Evolutionary conservation across 371 early-diverging fungal genomes (phyloP).

Genomic region (Chytridium lagenaria): DNA sequence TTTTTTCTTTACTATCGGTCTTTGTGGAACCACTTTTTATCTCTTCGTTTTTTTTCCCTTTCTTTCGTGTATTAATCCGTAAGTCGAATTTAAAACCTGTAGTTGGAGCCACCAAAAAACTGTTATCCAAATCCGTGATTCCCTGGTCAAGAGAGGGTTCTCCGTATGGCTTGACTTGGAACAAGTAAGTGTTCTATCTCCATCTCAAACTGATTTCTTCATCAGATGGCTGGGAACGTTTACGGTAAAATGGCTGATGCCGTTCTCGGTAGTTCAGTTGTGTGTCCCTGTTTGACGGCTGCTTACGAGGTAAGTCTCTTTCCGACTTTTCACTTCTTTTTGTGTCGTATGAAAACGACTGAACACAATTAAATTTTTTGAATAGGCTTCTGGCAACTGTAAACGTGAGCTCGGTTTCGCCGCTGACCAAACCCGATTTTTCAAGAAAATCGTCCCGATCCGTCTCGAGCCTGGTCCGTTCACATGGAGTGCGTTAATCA

Average conservation of each 20-base stretch:
- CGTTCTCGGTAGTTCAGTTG: slow-evolving; percentile 35
- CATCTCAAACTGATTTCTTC: not conserved
- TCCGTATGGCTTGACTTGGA: slow-evolving; percentile 42
- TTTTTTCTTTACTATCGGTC: no score
- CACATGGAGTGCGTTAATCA: slow-evolving; percentile 47
- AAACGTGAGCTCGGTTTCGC: slow-evolving; percentile 47
- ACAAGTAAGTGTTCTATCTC: slow-evolving; percentile 1
- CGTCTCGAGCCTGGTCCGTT: slow-evolving; percentile 41
- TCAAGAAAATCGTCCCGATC: slow-evolving; percentile 46
- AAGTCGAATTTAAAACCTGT: no score
- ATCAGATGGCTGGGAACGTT: slow-evolving; percentile 39
- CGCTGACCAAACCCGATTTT: slow-evolving; percentile 39
- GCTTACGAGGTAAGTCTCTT: slow-evolving; percentile 36
- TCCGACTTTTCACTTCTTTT: no score
- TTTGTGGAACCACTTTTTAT: no score
- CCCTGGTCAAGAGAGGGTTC: slow-evolving; percentile 27
- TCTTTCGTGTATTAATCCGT: no score
- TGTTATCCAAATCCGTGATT: slow-evolving; percentile 29
- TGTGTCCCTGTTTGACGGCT: slow-evolving; percentile 38
- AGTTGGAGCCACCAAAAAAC: slow-evolving; percentile 35
- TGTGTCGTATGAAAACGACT: no score
- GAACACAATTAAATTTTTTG: not conserved
- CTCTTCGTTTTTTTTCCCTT: no score
- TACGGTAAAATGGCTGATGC: slow-evolving; percentile 48
- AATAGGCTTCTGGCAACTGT: slow-evolving; percentile 40